Evolutionary conservation across 805 yeast species (phyloP).

Genomic region (Ogataea philodendri): DNA sequence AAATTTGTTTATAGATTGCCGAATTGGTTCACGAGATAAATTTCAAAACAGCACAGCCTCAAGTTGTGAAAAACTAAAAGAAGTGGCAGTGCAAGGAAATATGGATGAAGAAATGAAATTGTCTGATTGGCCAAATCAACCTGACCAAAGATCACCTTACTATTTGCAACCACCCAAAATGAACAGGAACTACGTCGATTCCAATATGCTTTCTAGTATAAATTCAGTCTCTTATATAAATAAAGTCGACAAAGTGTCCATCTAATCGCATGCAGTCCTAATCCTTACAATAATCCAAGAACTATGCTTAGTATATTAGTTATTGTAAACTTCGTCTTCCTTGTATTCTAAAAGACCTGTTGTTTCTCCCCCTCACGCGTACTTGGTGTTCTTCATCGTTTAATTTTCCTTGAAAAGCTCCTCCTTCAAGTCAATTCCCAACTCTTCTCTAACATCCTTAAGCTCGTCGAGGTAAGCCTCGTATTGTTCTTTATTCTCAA

Average conservation of each 20-base stretch:
- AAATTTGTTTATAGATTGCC: slow-evolving; percentile 9
- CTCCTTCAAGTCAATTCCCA: slow-evolving; percentile 91
- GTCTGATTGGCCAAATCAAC: slow-evolving; percentile 5
- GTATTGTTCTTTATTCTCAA: slow-evolving; percentile 91
- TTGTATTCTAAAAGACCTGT: slow-evolving; percentile 4
- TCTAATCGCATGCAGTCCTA: slow-evolving; percentile 3
- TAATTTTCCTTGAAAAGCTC: slow-evolving; percentile 55
- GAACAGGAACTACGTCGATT: neutral
- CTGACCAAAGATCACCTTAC: slow-evolving; percentile 5
- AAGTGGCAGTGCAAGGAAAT: too few species aligned
- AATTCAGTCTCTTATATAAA: slow-evolving; percentile 7
- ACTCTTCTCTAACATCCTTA: slow-evolving; percentile 84
- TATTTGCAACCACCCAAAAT: slow-evolving; percentile 1
- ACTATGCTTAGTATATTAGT: slow-evolving; percentile 10
- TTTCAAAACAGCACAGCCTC: slow-evolving; percentile 2
- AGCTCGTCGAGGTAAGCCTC: slow-evolving; percentile 94
- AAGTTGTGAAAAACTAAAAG: too few species aligned
- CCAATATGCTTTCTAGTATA: neutral
- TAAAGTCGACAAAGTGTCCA: slow-evolving; percentile 7
- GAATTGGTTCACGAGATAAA: slow-evolving; percentile 4
- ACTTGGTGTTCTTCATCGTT: slow-evolving; percentile 2
- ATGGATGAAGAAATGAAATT: slow-evolving; percentile 4
- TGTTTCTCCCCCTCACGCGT: slow-evolving; percentile 7
- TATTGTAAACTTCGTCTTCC: slow-evolving; percentile 13
- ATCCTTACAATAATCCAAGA: slow-evolving; percentile 6